Conservation (phyloP, 1,284 basidiomycete species). For the Rhodotorula sp. region DNA sequence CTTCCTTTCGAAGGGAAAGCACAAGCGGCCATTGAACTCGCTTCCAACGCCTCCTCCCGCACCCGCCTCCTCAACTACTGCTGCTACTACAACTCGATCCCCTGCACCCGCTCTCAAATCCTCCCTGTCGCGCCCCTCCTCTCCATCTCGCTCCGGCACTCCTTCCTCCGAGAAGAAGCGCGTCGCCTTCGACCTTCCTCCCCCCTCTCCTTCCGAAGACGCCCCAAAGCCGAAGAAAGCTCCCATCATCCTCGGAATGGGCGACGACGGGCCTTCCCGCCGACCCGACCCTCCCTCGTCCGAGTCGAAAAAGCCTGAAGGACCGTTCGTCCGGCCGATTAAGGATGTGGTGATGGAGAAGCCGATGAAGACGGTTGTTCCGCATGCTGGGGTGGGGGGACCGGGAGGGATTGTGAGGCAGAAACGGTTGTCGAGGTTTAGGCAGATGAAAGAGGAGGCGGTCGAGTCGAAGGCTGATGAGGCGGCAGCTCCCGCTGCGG, state of each 20-base stretch:
- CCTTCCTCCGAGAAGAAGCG: conserved; percentile 9
- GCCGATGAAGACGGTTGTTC: conserved; percentile 14
- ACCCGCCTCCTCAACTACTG: background rate
- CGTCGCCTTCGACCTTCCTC: conserved; percentile 29
- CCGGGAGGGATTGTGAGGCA: background rate
- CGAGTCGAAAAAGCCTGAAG: background rate
- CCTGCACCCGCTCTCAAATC: conserved; percentile 19
- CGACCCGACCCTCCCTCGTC: background rate
- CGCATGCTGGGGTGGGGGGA: conserved; percentile 1
- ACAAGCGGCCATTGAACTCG: conserved; percentile 21
- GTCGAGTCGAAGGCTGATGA: background rate
- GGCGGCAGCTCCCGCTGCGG: too few relatives aligned
- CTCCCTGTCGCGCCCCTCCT: conserved; percentile 25
- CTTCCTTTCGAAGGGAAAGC: conserved; percentile 32
- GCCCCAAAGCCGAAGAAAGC: conserved; percentile 16
- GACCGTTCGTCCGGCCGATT: conserved; percentile 22
- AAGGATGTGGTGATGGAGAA: conserved; percentile 36
- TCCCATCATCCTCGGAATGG: conserved; percentile 32
- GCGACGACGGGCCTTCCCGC: background rate
- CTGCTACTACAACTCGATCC: background rate
- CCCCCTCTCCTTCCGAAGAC: background rate
- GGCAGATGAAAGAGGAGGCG: conserved; percentile 19
- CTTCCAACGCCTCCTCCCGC: conserved; percentile 4
- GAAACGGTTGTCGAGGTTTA: conserved; percentile 16
- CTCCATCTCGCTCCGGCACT: conserved; percentile 13